phyloP scores from a whole-genome alignment of 2,329 filamentous ascomycete species.

The Alternaria gaisen region DNA sequence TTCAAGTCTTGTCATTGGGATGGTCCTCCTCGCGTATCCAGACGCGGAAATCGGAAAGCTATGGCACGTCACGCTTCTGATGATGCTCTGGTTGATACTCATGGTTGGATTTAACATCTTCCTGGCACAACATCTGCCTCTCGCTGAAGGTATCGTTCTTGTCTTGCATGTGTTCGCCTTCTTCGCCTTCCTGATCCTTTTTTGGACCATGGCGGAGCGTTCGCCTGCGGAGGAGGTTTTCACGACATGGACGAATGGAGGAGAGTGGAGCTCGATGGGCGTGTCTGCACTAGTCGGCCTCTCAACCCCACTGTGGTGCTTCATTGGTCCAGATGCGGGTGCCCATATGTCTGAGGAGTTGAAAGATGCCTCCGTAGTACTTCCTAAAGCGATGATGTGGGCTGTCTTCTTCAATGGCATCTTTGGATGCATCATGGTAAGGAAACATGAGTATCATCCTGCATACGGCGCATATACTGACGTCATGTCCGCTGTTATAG shows the following conservation, averaged over 20 bases:
- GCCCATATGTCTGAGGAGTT: conserved; percentile 50
- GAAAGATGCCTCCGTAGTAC: conserved; percentile 36
- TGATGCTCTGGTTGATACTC: conserved; percentile 49
- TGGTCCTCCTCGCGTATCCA: conserved; percentile 51
- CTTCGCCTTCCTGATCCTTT: conserved; percentile 57
- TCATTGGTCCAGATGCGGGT: conserved; percentile 50
- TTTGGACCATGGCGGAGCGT: conserved; percentile 41
- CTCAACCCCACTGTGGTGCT: conserved; percentile 42
- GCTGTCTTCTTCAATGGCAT: conserved; percentile 49
- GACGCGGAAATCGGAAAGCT: conserved; percentile 52
- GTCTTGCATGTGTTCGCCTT: conserved; percentile 61
- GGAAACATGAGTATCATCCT: background rate
- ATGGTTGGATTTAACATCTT: conserved; percentile 55
- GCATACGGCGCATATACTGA: background rate
- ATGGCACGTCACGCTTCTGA: conserved; percentile 38
- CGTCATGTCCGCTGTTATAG: background rate
- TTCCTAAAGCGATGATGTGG: conserved; percentile 52
- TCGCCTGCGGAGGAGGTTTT: conserved; percentile 53
- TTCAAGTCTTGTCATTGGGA: conserved; percentile 30
- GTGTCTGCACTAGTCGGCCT: conserved; percentile 55
- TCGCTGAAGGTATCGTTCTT: conserved; percentile 58
- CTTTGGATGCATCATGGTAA: conserved; percentile 47
- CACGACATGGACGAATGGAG: conserved; percentile 56
- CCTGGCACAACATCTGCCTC: conserved; percentile 55
- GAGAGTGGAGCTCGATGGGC: conserved; percentile 53